These are phyloP conservation scores for Acer campestre DNA, from an alignment of 345 rosid genomes.

Conservation along the genomic window DNA sequence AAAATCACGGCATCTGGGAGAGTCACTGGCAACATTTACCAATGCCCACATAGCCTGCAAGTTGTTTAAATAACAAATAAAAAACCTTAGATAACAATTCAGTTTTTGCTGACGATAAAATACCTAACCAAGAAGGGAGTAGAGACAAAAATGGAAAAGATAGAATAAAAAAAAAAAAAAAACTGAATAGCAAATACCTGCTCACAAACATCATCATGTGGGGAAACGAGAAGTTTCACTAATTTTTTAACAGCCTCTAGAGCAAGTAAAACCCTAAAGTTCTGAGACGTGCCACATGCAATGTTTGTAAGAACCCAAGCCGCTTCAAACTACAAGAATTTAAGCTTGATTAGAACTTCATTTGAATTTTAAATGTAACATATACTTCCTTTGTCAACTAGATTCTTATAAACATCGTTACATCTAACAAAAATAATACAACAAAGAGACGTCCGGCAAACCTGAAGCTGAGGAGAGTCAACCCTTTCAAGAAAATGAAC, in stretches of 20 bases:
- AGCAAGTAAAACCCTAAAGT: constrained; percentile 77
- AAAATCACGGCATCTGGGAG: constrained; percentile 77
- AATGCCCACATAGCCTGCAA: constrained; percentile 84
- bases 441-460: constrained; percentile 8
- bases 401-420: neutral
- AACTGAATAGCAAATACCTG: constrained; percentile 47
- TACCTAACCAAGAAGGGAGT: neutral
- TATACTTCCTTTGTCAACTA: neutral
- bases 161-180: neutral
- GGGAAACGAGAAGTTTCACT: constrained; percentile 74
- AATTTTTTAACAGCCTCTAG: constrained; percentile 82
- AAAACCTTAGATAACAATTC: neutral
- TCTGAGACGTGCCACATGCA: constrained; percentile 88
- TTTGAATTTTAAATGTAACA: neutral
- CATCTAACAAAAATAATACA: neutral
- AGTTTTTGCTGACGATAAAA: neutral
- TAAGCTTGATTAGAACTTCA: constrained; percentile 5
- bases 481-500: constrained; percentile 76
- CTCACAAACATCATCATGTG: constrained; percentile 75
- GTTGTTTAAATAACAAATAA: neutral
- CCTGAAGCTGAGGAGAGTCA: constrained; percentile 89
- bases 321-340: constrained; percentile 63
- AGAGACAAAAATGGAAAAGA: neutral
- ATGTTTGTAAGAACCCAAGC: constrained; percentile 92
- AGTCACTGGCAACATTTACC: constrained; percentile 90